Base-by-base conservation (phyloP, 306 rosid species). In the Mimosa bimucronata region DNA sequence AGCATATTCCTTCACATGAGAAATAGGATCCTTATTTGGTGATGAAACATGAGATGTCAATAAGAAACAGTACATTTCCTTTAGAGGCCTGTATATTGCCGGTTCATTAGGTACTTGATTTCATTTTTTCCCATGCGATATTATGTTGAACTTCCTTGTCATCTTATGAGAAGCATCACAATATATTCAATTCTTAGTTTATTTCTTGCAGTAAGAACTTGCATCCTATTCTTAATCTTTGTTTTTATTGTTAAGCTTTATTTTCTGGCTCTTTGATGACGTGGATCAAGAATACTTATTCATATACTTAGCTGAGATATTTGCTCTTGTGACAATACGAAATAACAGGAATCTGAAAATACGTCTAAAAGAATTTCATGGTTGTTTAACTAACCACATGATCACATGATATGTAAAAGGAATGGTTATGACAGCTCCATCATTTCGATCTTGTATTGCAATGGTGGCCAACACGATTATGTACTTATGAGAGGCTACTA, bases 1-100 rank as follows among this genome's bases (percentile, higher is more conserved):
- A 57, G 53, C 12, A 52, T 44, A 79, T 83, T 83, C 60, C 67
- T 40, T 42, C 74, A 67, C 69, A 48, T 74, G 66, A 70, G 81
- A 80, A 80, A 74, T 60, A 80, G 83, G 76, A 55, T 53, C 38
- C 61, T 73, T 82, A 80, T 74, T 83, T 83, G 70, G 74, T 80
- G 77, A 67, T 80, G 77, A 74, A 77, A 46, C 50, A 71, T 38
- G 42, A 48, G 50, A 70, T 61, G 50, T 69, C 46, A 61, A 71
- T 66, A 71, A 80, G 38, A 82, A 73, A 34, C 18, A 76, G 14
- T 44, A 15, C 28, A 40, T 45, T 30, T 45, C 66, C 16, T 64
- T 44, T 28, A 52, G 53, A 40, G 57, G 44, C 75, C 31, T 78
- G 81, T 68, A 78, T 38, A 67, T 75, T 60, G 69, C 40, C 78